phyloP scores from a whole-genome alignment of 495 filamentous ascomycete species.

The Xylaria castorea region DNA sequence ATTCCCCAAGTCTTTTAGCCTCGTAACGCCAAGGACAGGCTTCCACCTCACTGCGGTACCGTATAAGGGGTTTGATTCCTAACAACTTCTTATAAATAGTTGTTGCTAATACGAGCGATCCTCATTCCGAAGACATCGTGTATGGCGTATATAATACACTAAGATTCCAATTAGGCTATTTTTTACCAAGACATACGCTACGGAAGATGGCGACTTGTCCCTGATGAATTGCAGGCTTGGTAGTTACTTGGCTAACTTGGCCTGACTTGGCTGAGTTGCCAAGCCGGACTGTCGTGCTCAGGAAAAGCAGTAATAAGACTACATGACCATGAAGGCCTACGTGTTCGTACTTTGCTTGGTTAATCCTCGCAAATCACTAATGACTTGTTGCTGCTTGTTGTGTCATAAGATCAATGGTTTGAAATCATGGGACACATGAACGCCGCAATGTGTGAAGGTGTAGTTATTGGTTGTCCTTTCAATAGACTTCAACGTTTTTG shows the following conservation, averaged over 20 bases:
- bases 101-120: neutral
- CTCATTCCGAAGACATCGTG: neutral
- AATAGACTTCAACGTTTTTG: neutral
- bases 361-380: neutral
- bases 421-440: neutral
- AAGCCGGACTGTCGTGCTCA: constrained; percentile 1
- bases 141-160: neutral
- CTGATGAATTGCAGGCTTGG: constrained; percentile 18
- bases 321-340: neutral
- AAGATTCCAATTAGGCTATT: constrained; percentile 5
- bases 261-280: constrained; percentile 20
- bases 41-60: neutral
- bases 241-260: constrained; percentile 19
- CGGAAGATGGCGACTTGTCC: constrained; percentile 1
- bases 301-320: neutral
- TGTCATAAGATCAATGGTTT: neutral
- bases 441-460: neutral
- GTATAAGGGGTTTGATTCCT: neutral
- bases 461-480: too few species aligned
- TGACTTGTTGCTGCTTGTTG: neutral
- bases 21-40: neutral
- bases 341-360: constrained; percentile 3
- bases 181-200: neutral
- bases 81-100: neutral
- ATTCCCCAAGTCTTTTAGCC: constrained; percentile 6